Conservation (phyloP, 2,329 filamentous ascomycete genomes). For the Aureobasidium sp. region DNA sequence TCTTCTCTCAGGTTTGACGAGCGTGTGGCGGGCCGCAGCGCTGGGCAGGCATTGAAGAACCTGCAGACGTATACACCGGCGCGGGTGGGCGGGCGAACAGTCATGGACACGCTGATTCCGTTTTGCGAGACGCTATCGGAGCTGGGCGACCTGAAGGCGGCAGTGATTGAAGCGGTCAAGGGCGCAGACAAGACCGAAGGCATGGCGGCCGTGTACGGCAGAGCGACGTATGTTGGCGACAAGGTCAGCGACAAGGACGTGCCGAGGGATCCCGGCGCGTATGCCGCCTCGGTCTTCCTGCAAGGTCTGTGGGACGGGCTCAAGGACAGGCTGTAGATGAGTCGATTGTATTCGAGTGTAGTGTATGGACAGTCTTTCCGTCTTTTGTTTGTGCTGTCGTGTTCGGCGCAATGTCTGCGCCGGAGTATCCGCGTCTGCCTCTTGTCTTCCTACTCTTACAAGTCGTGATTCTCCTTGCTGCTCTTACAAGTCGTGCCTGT, state of each 20-base stretch:
- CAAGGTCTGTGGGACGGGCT: slow-evolving; percentile 26
- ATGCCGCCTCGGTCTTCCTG: slow-evolving; percentile 31
- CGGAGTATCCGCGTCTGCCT: not conserved
- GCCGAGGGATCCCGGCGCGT: slow-evolving; percentile 33
- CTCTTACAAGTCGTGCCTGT: not conserved
- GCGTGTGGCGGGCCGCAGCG: slow-evolving; percentile 23
- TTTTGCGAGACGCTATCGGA: slow-evolving; percentile 30
- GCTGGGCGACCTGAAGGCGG: slow-evolving; percentile 22
- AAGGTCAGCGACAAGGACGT: slow-evolving; percentile 22
- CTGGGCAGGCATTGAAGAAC: slow-evolving; percentile 36
- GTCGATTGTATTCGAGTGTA: not conserved
- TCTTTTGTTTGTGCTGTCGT: not conserved
- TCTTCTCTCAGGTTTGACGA: slow-evolving; percentile 22
- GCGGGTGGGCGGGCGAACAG: slow-evolving; percentile 30
- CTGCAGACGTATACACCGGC: slow-evolving; percentile 35
- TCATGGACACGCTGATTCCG: slow-evolving; percentile 35
- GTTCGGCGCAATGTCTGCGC: not conserved
- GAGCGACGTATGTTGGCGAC: slow-evolving; percentile 32
- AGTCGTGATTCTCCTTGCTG: not conserved
- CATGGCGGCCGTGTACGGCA: slow-evolving; percentile 32
- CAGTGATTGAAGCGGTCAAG: slow-evolving; percentile 27
- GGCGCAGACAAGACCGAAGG: slow-evolving; percentile 30
- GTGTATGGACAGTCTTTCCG: not conserved
- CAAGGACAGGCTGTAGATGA: slow-evolving; percentile 2
- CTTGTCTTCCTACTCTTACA: not conserved